A percentile compares a stretch with the other conserved stretches of the same genome.
phyloP scores from a whole-genome alignment of 805 yeast genomes.

The Kuraishia hungarica region DNA sequence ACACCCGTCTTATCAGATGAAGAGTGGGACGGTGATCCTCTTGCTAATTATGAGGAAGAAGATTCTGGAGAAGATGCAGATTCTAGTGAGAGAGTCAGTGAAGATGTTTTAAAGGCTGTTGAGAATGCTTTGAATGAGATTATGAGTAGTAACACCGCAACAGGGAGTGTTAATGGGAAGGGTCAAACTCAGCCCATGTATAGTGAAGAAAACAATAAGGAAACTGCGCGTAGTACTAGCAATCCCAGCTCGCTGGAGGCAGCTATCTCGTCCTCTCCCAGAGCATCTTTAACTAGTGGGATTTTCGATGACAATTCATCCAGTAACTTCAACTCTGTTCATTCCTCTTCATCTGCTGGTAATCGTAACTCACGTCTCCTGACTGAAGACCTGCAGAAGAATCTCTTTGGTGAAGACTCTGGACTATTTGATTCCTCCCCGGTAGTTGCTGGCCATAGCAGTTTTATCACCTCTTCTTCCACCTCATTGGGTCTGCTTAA shows the following conservation, averaged over 20 bases:
- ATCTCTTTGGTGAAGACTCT: conserved; percentile 20
- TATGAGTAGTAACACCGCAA: conserved; percentile 22
- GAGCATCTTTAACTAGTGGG: not conserved
- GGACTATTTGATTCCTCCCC: not conserved
- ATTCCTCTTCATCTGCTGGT: not conserved
- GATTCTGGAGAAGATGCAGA: conserved; percentile 25
- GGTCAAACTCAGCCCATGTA: not conserved
- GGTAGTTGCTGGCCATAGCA: not conserved
- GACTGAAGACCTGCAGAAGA: conserved; percentile 20
- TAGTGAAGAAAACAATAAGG: not conserved
- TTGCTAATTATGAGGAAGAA: conserved; percentile 20
- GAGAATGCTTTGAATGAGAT: conserved; percentile 62
- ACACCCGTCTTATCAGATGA: conserved; percentile 11
- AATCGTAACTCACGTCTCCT: conserved; percentile 4
- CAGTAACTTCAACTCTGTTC: not conserved
- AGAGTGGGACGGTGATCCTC: conserved; percentile 22
- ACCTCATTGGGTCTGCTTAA: not conserved
- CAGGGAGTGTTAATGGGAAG: not conserved
- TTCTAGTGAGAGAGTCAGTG: conserved; percentile 26
- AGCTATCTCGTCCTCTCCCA: not conserved
- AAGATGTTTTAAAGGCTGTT: conserved; percentile 47
- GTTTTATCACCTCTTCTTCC: not conserved
- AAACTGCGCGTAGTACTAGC: not conserved
- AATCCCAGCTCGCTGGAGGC: not conserved
- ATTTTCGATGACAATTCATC: not conserved